Conservation (phyloP, 345 rosid genomes). For the Hibiscus mutabilis region DNA sequence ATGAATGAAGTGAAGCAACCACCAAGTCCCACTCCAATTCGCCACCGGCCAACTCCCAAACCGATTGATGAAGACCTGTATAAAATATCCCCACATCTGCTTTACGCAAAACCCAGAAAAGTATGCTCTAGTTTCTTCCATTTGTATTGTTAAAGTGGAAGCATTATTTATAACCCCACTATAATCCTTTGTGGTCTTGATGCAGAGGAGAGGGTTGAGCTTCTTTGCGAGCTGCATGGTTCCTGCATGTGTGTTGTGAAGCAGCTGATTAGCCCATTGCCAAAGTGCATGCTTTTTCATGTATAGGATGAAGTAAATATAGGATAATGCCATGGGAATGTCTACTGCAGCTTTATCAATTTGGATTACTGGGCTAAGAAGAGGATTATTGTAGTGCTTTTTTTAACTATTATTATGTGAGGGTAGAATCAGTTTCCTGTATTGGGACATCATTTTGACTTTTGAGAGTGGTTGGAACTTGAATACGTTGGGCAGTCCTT, state of each 20-base stretch:
- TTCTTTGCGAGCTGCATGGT: slow-evolving; percentile 73
- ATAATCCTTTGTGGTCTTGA: background rate
- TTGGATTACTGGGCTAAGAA: too few relatives aligned
- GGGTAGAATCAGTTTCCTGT: background rate
- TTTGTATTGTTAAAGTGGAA: background rate
- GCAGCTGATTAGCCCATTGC: background rate
- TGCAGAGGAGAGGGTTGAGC: slow-evolving; percentile 73
- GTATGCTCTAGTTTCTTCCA: slow-evolving; percentile 15
- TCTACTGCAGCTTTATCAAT: background rate
- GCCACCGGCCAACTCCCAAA: slow-evolving; percentile 40
- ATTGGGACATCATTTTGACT: background rate
- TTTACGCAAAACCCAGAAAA: slow-evolving; percentile 53
- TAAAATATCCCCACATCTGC: slow-evolving; percentile 71
- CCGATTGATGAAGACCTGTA: slow-evolving; percentile 92
- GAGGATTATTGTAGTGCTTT: background rate
- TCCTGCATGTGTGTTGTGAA: slow-evolving; percentile 51
- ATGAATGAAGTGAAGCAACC: slow-evolving; percentile 20
- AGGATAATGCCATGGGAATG: background rate
- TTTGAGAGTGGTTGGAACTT: background rate
- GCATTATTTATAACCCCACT: background rate
- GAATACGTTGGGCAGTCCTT: background rate
- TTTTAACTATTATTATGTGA: too few relatives aligned
- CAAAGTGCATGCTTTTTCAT: background rate
- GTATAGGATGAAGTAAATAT: slow-evolving; percentile 2
- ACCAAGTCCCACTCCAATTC: slow-evolving; percentile 21